Evolutionary conservation across 2,329 filamentous ascomycete genomes (phyloP).

Genomic region (Cercospora sp.): DNA sequence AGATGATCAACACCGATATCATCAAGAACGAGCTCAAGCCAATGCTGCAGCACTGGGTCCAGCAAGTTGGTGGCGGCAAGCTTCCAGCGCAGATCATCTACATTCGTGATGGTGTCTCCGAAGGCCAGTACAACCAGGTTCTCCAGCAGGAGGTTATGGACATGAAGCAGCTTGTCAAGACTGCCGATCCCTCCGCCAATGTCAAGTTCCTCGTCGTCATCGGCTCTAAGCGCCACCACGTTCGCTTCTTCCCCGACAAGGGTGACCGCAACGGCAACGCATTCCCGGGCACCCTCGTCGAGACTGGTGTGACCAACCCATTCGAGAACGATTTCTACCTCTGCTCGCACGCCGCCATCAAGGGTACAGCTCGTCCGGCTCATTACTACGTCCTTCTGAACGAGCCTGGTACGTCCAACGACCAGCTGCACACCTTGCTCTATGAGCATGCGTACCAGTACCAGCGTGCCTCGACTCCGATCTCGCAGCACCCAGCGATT

Average conservation of each 20-base stretch:
- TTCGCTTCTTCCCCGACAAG: slow-evolving; percentile 80
- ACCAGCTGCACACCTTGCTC: slow-evolving; percentile 79
- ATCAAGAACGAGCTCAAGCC: slow-evolving; percentile 65
- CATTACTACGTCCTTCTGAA: slow-evolving; percentile 83
- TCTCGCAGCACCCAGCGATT: slow-evolving; percentile 82
- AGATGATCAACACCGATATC: slow-evolving; percentile 72
- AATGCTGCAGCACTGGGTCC: slow-evolving; percentile 61
- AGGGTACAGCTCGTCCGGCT: slow-evolving; percentile 88
- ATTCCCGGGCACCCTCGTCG: slow-evolving; percentile 81
- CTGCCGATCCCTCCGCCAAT: slow-evolving; percentile 38
- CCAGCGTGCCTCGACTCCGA: slow-evolving; percentile 84
- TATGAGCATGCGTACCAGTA: slow-evolving; percentile 97
- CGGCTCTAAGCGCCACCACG: slow-evolving; percentile 90
- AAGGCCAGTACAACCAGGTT: slow-evolving; percentile 80
- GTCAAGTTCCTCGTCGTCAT: slow-evolving; percentile 82
- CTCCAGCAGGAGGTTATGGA: slow-evolving; percentile 73
- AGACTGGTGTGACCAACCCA: slow-evolving; percentile 85
- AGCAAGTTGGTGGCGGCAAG: slow-evolving; percentile 53
- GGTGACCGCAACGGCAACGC: slow-evolving; percentile 78
- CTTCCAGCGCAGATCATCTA: slow-evolving; percentile 78
- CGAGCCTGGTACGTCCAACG: slow-evolving; percentile 66
- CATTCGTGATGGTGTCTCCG: slow-evolving; percentile 88
- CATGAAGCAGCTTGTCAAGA: slow-evolving; percentile 58
- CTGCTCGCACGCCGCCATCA: slow-evolving; percentile 74
- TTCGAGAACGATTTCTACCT: slow-evolving; percentile 87